Evolutionary conservation across 257 asterid species (phyloP), one percentile per base, ranked within the genome.

Genomic region (Parsonsia alboflavescens): DNA sequence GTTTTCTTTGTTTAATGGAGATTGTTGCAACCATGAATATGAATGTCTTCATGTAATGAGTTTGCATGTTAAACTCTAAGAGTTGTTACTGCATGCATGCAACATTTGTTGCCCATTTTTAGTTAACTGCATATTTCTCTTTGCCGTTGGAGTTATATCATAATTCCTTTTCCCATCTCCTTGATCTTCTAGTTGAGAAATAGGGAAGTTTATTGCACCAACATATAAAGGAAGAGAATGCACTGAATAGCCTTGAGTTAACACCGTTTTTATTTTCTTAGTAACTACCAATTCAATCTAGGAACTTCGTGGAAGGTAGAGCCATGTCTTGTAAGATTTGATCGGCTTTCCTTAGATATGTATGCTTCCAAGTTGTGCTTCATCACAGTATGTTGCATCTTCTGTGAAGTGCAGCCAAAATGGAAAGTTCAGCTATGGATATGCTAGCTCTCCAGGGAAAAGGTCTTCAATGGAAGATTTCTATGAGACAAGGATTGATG

Each of bases 401-500:
- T 42, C 4, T 73, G 49, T 16, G 49, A 22, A 10, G 52, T 81
- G 80, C 93, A 94, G 99, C 83, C 91, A 90, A 83, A 86, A 94
- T 79, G 96, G 96, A 68, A 94, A 90, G 88, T 94, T 94, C 91
- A 86, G 96, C 89, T 94, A 94, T 72, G 99, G 99, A 73, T 94
- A 94, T 72, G 96, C 99, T 45, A 94, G 99, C 85, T 89, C 96
- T 74, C 97, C 92, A 2, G 99, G 99, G 62, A 94, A 92, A 86
- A 88, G 99, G 81, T 84, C 98, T 79, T 92, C 99, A 65, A 94
- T 94, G 99, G 99, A 94, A 87, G 99, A 94, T 81, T 94, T 94
- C 82, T 94, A 90, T 3, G 99, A 94, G 82, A 94, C 99, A 22
- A 90, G 97, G 84, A 92, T 94, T 76, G 98, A 94, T 82, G 91